Evolutionary conservation across 139 green algal genomes (phyloP), one percentile per base, ranked within the genome.

Genomic region (Eudorina sp.): DNA sequence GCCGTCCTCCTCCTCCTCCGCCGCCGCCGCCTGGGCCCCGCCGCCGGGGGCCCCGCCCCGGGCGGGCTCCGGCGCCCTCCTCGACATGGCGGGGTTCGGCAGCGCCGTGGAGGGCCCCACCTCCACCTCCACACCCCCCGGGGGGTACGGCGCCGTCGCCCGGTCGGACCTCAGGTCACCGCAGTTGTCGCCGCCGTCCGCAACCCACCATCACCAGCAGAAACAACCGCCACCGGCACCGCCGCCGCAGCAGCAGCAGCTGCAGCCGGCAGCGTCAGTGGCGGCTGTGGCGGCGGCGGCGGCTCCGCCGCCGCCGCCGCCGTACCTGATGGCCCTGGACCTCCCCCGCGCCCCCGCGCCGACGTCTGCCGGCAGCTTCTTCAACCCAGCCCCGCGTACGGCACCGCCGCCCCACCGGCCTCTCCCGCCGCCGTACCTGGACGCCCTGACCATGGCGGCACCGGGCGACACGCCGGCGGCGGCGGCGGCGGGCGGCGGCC

Each of bases 111-210:
- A n/a, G n/a, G n/a, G n/a, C n/a, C n/a, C n/a, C n/a, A n/a, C n/a
- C n/a, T n/a, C n/a, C n/a, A n/a, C n/a, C n/a, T n/a, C n/a, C n/a
- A n/a, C n/a, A n/a, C n/a, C n/a, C n/a, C n/a, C n/a, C n/a, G n/a
- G n/a, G n/a, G n/a, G n/a, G n/a, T n/a, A n/a, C n/a, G n/a, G n/a
- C n/a, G n/a, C n/a, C n/a, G n/a, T n/a, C n/a, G n/a, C n/a, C n/a
- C n/a, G n/a, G n/a, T n/a, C n/a, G n/a, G n/a, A n/a, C n/a, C n/a
- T n/a, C n/a, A n/a, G n/a, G n/a, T 21, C 36, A 8, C 29, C 77
- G 38, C 43, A 53, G 19, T 16, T 38, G 11, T 86, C 77, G n/a
- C 80, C 80, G 9, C 40, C n/a, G 6, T 86, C 68, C 36, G 80
- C 80, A 0, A 29, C 80, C 1, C 43, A 66, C 19, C 60, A 86